Base-by-base conservation (phyloP, 2,329 filamentous ascomycete species). In the Cryphonectria radicalis region DNA sequence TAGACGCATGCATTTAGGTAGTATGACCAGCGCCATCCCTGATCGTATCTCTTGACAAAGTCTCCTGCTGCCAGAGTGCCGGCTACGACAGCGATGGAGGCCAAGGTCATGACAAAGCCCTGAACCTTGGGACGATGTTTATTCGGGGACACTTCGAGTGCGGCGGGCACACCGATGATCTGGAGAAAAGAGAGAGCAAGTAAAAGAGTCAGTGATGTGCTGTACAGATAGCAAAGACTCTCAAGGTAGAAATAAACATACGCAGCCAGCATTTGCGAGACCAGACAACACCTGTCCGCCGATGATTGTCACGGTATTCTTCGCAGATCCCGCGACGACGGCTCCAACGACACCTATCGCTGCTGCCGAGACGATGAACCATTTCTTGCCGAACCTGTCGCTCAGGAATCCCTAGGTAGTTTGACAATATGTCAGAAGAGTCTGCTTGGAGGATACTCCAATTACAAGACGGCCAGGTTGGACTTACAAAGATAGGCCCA, bases 181-280 rank as follows among this genome's bases (percentile, higher is more conserved):
- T 71, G 19, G 22, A 63, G 22, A n/a, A 50, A 7, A 13, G 11
- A 22, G 22, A 63, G 10, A 8, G 42, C 2, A 17, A 50, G 8
- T 4, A 50, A 1, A 50, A n/a, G 8, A 11, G 59, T 62, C 22
- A 62, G 59, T 14, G 14, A 40, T 62, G 35, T 35, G 32, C 10
- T 11, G 14, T 17, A 35, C 4, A 35, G 55, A 10, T n/a, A 3
- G 28, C 7, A 6, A 37, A 4, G 8, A 35, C 32, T 13, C 10
- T 7, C 22, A 35, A 50, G 57, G 50, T 19, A n/a, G 17, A 5
- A 4, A 14, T 5, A 14, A 11, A 32, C 70, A 6, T 71, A 71
- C 70, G 43, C 70, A 71, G 63, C 70, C 70, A 28, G 70, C 66
- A 66, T 71, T 71, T 6, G 66, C 70, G 37, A 71, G 70, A n/a